Evolutionary conservation across 225 moss, liverwort and hornwort genomes (phyloP).

Genomic region (Physcomitrellopsis africana): DNA sequence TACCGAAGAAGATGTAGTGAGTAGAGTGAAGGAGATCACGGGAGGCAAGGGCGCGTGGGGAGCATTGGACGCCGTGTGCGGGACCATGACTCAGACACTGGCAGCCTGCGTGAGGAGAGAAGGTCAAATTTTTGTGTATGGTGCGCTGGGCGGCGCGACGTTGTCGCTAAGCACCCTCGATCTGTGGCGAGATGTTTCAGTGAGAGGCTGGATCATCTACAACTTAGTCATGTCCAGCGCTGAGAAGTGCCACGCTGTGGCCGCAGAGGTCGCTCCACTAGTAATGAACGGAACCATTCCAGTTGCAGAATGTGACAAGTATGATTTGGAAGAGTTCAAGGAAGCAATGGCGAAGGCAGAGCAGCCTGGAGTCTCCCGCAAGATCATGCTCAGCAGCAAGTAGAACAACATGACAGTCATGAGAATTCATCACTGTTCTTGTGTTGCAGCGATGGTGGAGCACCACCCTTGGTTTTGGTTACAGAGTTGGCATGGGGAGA

Average conservation of each 20-base stretch:
- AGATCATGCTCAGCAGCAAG: not conserved
- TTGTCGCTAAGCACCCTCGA: not conserved
- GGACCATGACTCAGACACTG: not conserved
- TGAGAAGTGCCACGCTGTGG: not conserved
- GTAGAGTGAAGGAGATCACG: constrained; percentile 44
- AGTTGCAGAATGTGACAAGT: not conserved
- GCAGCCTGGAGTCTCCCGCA: not conserved
- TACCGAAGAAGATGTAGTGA: constrained; percentile 42
- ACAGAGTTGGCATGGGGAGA: too few species aligned
- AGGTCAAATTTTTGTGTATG: not conserved
- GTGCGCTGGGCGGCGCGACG: not conserved
- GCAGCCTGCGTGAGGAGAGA: not conserved
- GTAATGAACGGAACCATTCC: not conserved
- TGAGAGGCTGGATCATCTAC: not conserved
- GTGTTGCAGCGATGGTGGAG: too few species aligned
- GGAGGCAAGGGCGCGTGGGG: constrained; percentile 37
- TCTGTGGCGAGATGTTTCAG: not conserved
- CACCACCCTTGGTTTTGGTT: too few species aligned
- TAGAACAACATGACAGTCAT: too few species aligned
- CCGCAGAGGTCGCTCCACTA: not conserved
- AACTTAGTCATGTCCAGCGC: not conserved
- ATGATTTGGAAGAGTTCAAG: not conserved
- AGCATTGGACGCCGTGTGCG: constrained; percentile 44
- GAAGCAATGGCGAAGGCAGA: not conserved
- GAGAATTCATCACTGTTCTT: too few species aligned